Evolutionary conservation across 2,329 filamentous ascomycete species (phyloP), one percentile per base, ranked within the genome.

Genomic region (Seiridium cupressi): DNA sequence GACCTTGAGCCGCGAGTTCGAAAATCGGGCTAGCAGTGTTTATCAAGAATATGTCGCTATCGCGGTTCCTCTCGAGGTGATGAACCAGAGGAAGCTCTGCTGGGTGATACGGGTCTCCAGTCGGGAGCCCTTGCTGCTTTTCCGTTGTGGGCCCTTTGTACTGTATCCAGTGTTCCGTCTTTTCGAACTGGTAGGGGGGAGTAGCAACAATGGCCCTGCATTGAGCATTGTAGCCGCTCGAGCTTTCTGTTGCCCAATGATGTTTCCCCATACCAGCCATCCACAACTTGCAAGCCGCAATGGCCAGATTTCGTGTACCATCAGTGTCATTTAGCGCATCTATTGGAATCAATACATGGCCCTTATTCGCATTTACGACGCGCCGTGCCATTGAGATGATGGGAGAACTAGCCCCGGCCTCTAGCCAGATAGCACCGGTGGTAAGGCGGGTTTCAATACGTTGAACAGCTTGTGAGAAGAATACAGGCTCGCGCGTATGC

Each of bases 361-460:
- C 5, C 40, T 49, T 6, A 47, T 42, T 5, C 35, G 58, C 48
- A 10, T 44, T 34, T 11, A 57, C 18, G 3, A 53, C 55, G 8
- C 54, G 54, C 35, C 53, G 55, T 3, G 44, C 26, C 64, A 73
- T 68, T 5, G 66, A 55, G 5, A 63, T 59, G 6, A 67, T 62
- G 1, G 66, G 63, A 7, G 69, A 67, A 18, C 62, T 59, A 4
- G 65, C 62, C 3, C 74, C 74, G 6, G 73, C 73, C 56, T 77
- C 74, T 4, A 77, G 62, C 67, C 68, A 77, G 13, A 56, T 31
- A 31, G 69, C 62, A 32, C 64, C 67, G 1, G 58, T 35, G 0
- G 62, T 60, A 9, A 69, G 63, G 6, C 62, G 53, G 2, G 62
- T 36, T 10, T 62, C 57, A n/a, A 73, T 61, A 2, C 72, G 63